These are phyloP conservation scores for Trichoderma atrobrunneum DNA, from an alignment of 2,329 filamentous ascomycete species.

Conservation along the genomic window DNA sequence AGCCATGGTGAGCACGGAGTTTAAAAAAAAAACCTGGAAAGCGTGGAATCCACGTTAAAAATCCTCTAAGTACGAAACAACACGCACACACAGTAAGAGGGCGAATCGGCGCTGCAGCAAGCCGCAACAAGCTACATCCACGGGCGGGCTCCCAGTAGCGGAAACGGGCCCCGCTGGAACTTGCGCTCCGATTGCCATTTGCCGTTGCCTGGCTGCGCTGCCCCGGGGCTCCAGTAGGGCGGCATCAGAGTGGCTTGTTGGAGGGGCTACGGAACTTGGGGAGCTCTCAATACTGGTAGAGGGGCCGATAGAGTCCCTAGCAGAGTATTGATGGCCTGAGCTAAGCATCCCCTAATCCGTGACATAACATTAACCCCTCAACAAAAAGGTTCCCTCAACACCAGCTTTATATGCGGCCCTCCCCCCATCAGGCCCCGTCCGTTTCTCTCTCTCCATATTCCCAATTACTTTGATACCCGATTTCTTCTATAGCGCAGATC, in stretches of 20 bases:
- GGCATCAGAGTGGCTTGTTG: constrained; percentile 4
- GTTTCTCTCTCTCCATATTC: constrained; percentile 21
- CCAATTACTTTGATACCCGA: constrained; percentile 6
- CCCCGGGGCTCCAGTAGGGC: constrained; percentile 8
- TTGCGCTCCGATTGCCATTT: constrained; percentile 14
- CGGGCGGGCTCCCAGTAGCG: background rate
- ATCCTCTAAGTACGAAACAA: background rate
- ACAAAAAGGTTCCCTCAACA: constrained; percentile 23
- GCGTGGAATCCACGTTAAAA: background rate
- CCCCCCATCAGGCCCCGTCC: constrained; percentile 28
- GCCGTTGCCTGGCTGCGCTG: constrained; percentile 1
- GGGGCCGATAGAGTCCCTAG: background rate
- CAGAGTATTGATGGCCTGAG: background rate
- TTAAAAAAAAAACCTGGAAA: too few relatives aligned
- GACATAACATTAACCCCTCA: constrained; percentile 35
- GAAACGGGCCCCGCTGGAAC: constrained; percentile 11
- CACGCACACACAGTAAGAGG: background rate
- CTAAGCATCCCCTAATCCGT: constrained; percentile 21
- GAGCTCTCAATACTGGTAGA: constrained; percentile 1
- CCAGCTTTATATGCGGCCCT: constrained; percentile 24
- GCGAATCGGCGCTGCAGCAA: background rate
- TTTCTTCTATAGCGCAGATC: constrained; percentile 22
- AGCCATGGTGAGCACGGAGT: background rate
- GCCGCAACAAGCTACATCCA: background rate
- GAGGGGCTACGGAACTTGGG: constrained; percentile 8